Evolutionary conservation across 495 filamentous ascomycete genomes (phyloP), one percentile per base, ranked within the genome.

Genomic region (Lentithecium fluviatile): DNA sequence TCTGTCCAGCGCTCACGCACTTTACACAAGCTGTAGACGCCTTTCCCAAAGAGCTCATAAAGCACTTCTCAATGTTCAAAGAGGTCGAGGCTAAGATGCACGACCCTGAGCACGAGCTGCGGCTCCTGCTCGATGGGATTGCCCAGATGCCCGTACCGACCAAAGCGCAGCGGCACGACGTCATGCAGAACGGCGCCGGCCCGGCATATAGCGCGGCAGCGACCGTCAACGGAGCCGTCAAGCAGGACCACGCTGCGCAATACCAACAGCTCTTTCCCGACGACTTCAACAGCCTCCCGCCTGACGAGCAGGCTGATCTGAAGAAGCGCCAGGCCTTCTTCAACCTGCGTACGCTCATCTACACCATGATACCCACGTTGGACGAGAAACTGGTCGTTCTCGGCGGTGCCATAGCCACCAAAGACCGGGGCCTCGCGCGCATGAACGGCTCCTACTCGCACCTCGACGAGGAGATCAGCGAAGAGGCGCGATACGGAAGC

Each of bases 381-480:
- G 95, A 97, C 65, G 94, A 98, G 75, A 99, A 99, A 74, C 96
- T 95, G 60, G 92, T 95, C 62, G 91, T 97, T 52, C 86, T 97
- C 40, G 85, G 86, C 2, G 92, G 91, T 4, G 92, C 95, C 43
- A 89, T 89, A 63, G 89, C 95, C 55, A 87, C 91, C 52, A 82
- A 97, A 7, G 83, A 90, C 56, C 93, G 89, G 69, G 91, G 97
- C 70, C 76, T 96, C 20, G 73, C 82, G 53, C 88, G 94, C 21
- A 83, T 97, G 64, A 88, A 97, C 62, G 84, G 86, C 40, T 83
- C 91, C 20, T 95, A 69, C 77, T 86, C 88, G 13, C 85, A 89
- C 74, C 83, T 97, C 52, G 88, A 92, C 53, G 77, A 79, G 45
- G 94, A 97, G 71, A 88, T 97, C 71, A 96, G 91, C 76, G 91